Evolutionary conservation across 495 filamentous ascomycete species (phyloP).

Genomic region (Penicillium soppii): DNA sequence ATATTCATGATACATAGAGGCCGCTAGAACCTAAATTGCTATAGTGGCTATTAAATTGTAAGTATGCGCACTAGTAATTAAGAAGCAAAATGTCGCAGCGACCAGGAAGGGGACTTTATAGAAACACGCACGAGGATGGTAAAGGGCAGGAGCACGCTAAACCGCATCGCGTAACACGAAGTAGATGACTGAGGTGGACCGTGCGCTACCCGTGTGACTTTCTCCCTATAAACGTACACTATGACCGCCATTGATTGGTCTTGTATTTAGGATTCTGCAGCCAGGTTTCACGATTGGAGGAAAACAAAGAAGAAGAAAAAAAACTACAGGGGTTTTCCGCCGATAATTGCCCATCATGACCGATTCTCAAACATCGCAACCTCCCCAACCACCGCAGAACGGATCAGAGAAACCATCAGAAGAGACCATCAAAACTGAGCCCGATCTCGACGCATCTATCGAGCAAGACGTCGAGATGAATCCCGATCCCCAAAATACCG

Average conservation of each 20-base stretch:
- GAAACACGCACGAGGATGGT: not conserved
- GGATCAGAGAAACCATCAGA: constrained; percentile 17
- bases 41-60: no score
- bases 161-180: not conserved
- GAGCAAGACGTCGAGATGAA: constrained; percentile 49
- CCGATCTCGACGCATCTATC: constrained; percentile 36
- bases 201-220: constrained; percentile 10
- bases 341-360: constrained; percentile 9
- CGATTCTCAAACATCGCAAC: constrained; percentile 12
- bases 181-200: not conserved
- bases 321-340: constrained; percentile 4
- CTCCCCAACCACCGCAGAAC: constrained; percentile 8
- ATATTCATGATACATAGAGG: no score
- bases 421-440: constrained; percentile 31
- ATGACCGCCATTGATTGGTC: constrained; percentile 3
- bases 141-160: not conserved
- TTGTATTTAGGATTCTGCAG: constrained; percentile 5
- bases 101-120: not conserved
- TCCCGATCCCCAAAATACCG: constrained; percentile 17
- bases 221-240: constrained; percentile 3
- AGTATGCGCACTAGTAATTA: no score
- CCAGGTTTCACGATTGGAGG: constrained; percentile 1
- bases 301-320: no score
- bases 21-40: no score
- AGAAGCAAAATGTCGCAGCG: not conserved